Evolutionary conservation across 2,329 filamentous ascomycete genomes (phyloP).

Genomic region (Curvularia sp.): DNA sequence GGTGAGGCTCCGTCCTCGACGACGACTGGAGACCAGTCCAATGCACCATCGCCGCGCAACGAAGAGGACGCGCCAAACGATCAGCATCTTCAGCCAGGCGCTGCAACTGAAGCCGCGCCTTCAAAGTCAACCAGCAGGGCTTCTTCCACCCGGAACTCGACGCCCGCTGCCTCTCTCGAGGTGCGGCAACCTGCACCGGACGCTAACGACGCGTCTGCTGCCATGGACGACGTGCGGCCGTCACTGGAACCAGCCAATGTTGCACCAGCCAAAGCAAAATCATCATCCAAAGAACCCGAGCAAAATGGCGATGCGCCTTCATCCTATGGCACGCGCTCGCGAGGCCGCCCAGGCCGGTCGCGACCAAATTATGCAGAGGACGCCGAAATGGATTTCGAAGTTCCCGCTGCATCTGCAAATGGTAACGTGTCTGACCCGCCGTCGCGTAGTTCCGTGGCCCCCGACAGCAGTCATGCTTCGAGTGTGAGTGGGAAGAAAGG

Average conservation of each 20-base stretch:
- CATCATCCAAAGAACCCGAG: conserved; percentile 44
- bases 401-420: conserved; percentile 65
- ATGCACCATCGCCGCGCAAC: conserved; percentile 38
- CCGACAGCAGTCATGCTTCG: conserved; percentile 43
- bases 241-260: conserved; percentile 39
- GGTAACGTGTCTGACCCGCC: conserved; percentile 55
- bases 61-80: conserved; percentile 39
- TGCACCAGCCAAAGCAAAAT: conserved; percentile 40
- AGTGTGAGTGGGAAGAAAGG: conserved; percentile 49
- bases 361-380: conserved; percentile 97
- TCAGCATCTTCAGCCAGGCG: conserved; percentile 26
- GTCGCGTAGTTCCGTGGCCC: conserved; percentile 45
- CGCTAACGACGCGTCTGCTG: conserved; percentile 37
- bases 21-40: conserved; percentile 40
- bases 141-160: conserved; percentile 46
- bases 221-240: conserved; percentile 37
- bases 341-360: conserved; percentile 80
- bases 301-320: conserved; percentile 60
- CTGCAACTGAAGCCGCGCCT: conserved; percentile 37
- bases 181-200: conserved; percentile 32
- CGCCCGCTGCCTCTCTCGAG: conserved; percentile 40
- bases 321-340: conserved; percentile 86
- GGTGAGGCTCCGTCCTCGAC: conserved; percentile 41
- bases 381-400: conserved; percentile 87
- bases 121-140: conserved; percentile 45